Evolutionary conservation across 2,329 filamentous ascomycete species (phyloP).

Genomic region (Fusarium temperatum): DNA sequence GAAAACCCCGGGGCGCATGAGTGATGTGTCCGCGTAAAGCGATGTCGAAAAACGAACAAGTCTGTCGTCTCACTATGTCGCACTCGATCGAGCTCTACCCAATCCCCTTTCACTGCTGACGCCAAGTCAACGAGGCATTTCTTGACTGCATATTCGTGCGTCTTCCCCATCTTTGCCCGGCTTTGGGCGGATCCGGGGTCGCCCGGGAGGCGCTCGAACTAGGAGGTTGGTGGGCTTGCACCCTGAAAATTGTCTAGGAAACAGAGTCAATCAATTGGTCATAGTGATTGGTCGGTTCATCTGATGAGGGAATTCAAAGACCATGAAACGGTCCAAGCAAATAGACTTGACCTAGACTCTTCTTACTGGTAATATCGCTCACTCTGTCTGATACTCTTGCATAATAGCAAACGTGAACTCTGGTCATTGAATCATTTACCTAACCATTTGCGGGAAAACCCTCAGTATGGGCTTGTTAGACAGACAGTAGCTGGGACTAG

Average conservation of each 20-base stretch:
- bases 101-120: constrained; percentile 21
- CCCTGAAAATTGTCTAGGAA: constrained; percentile 12
- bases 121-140: constrained; percentile 43
- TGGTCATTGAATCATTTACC: neutral
- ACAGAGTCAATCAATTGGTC: constrained; percentile 23
- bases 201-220: constrained; percentile 41
- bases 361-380: constrained; percentile 25
- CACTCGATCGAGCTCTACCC: constrained; percentile 7
- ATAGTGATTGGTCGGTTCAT: constrained; percentile 24
- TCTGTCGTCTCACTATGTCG: constrained; percentile 6
- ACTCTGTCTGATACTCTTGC: constrained; percentile 3
- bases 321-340: constrained; percentile 28
- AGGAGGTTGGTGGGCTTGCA: constrained; percentile 18
- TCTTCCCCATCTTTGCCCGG: constrained; percentile 40
- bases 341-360: constrained; percentile 30
- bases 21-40: neutral
- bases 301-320: constrained; percentile 38
- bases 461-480: neutral
- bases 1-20: constrained; percentile 11
- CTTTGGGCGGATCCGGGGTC: constrained; percentile 43
- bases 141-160: constrained; percentile 36
- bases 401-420: neutral
- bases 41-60: neutral
- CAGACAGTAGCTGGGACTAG: neutral
- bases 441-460: constrained; percentile 8